Conservation (phyloP, 257 asterid genomes). For the Solanum lycopersicoides region DNA sequence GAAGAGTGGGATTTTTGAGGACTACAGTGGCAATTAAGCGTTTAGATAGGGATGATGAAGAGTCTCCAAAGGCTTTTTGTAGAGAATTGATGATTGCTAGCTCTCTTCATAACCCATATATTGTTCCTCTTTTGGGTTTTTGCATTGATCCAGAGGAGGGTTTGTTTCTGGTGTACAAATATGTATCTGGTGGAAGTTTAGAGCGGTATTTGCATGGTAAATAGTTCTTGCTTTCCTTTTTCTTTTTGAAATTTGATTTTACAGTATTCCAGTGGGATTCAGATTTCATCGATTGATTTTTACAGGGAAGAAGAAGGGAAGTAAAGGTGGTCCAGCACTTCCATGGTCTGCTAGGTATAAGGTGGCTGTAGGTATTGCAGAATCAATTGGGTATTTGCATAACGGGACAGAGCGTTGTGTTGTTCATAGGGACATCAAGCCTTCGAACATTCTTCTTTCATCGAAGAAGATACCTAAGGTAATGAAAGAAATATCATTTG, state of each 20-base stretch:
- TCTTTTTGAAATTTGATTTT: neutral
- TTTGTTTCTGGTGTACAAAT: constrained; percentile 73
- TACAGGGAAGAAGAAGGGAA: constrained; percentile 60
- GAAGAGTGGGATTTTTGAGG: constrained; percentile 61
- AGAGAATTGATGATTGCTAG: constrained; percentile 93
- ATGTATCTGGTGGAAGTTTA: constrained; percentile 90
- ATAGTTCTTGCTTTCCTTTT: neutral
- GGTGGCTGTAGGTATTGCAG: constrained; percentile 69
- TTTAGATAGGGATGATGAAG: constrained; percentile 70
- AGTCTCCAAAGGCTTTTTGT: constrained; percentile 81
- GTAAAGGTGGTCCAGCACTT: constrained; percentile 42
- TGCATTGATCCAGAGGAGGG: constrained; percentile 84
- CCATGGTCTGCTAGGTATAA: constrained; percentile 64
- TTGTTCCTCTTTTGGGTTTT: constrained; percentile 83
- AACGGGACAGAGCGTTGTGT: constrained; percentile 77
- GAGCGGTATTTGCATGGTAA: constrained; percentile 75
- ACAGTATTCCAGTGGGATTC: neutral
- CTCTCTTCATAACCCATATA: constrained; percentile 55
- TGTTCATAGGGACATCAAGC: constrained; percentile 91
- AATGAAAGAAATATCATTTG: neutral
- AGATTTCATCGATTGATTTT: constrained; percentile 3
- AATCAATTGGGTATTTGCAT: constrained; percentile 66
- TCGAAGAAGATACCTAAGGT: constrained; percentile 72
- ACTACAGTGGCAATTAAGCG: constrained; percentile 71
- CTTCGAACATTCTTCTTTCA: constrained; percentile 87